Evolutionary conservation across 2,329 filamentous ascomycete species (phyloP), one percentile per base, ranked within the genome.

Genomic region (Exophiala alcalophila): DNA sequence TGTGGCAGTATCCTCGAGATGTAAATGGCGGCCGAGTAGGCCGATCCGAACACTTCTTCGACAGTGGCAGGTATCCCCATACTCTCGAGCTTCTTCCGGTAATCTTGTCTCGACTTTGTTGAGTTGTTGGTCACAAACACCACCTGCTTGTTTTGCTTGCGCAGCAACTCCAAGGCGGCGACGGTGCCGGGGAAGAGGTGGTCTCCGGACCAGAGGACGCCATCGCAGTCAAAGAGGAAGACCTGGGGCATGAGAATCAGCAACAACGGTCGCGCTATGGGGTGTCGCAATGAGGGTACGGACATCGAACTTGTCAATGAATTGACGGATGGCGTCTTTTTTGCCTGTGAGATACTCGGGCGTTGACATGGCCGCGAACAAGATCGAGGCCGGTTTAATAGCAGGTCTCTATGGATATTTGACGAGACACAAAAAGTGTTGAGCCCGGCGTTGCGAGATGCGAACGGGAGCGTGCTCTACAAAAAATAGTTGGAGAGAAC

Each of bases 101-200:
- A 98, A 63, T 96, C 89, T 35, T 78, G 73, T 43, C 92, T 84
- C 8, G 91, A 95, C 65, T 98, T 98, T 44, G 92, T 97, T 61
- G 89, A 96, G 72, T 98, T 98, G 71, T 98, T 98, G 27, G 92
- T 98, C 38, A 98, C 92, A 62, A 98, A 98, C 40, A 98, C 82
- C 23, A 92, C 77, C 62, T 84, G 84, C 67, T 98, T 98, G 61
- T 87, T 88, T 80, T 80, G 85, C 44, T 80, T 83, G 59, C 87
- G 83, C 50, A 98, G 71, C 67, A 94, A 74, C 49, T 88, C 78
- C 25, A 98, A 70, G 0, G 89, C 94, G 67, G 96, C 88, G 4
- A 86, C 83, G 4, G 89, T 83, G 39, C 84, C 85, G 10, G 87
- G 83, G 57, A 92, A 96, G 8, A 94, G 72, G 62, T 91, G 83